phyloP scores from a whole-genome alignment of 805 yeast species.

The Metschnikowia sp. region DNA sequence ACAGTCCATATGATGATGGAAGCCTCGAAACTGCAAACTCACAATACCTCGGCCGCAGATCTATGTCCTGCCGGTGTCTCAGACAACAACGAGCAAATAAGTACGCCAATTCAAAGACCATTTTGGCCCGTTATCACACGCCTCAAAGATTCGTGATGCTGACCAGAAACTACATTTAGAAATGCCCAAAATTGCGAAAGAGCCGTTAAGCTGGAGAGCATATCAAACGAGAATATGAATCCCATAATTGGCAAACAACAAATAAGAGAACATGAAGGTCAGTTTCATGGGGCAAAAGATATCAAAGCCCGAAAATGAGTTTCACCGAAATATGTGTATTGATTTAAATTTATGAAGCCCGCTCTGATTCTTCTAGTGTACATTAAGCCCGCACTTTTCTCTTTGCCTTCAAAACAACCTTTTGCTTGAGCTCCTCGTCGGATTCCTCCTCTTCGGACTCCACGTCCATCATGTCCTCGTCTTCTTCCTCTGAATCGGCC shows the following conservation, averaged over 20 bases:
- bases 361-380: slow-evolving; percentile 6
- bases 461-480: slow-evolving; percentile 39
- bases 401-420: slow-evolving; percentile 65
- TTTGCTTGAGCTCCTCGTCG: slow-evolving; percentile 47
- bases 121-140: slow-evolving; percentile 16
- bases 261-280: too few species aligned
- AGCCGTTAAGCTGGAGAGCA: background rate
- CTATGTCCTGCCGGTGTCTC: background rate
- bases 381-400: slow-evolving; percentile 30
- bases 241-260: too few species aligned
- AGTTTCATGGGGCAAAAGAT: too few species aligned
- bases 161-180: background rate
- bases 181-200: background rate
- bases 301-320: background rate
- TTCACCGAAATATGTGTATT: slow-evolving; percentile 1
- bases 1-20: slow-evolving; percentile 33
- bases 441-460: slow-evolving; percentile 43
- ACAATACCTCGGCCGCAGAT: background rate
- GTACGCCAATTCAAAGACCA: slow-evolving; percentile 12
- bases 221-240: too few species aligned
- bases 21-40: slow-evolving; percentile 19
- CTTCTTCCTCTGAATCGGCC: slow-evolving; percentile 35
- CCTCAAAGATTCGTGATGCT: background rate
- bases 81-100: background rate
- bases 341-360: slow-evolving; percentile 3